Evolutionary conservation across 805 yeast species (phyloP).

Genomic region (Cyberlindnera saturnus): DNA sequence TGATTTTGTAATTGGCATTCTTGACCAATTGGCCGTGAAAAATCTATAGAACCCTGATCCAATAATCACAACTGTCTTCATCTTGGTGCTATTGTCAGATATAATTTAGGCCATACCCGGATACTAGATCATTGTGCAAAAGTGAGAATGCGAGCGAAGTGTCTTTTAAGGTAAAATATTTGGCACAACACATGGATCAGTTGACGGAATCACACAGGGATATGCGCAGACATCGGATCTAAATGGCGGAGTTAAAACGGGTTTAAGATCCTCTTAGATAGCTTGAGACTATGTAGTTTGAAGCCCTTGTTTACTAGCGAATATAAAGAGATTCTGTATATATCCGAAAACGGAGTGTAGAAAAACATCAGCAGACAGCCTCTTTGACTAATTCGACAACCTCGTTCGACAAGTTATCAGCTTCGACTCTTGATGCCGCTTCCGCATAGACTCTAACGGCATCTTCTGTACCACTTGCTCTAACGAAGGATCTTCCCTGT

Average conservation of each 20-base stretch:
- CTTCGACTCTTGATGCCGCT: conserved; percentile 49
- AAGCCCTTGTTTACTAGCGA: no score
- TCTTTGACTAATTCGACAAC: conserved; percentile 33
- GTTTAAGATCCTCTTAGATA: neutral
- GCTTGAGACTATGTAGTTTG: neutral
- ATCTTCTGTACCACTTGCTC: conserved; percentile 97
- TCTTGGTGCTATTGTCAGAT: neutral
- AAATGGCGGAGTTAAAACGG: no score
- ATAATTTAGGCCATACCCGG: no score
- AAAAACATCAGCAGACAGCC: conserved; percentile 5
- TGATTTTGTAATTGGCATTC: conserved; percentile 4
- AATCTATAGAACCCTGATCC: conserved; percentile 23
- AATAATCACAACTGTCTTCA: conserved; percentile 15
- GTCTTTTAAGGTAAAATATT: no score
- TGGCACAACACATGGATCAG: no score
- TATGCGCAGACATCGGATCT: no score
- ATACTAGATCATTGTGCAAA: no score
- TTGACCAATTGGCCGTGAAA: conserved; percentile 14
- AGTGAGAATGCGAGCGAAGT: no score
- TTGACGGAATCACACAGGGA: no score
- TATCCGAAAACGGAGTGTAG: neutral
- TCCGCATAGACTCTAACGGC: conserved; percentile 96
- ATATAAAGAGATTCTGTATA: no score
- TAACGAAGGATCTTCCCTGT: conserved; percentile 80
- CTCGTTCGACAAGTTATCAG: conserved; percentile 37